A percentile compares a stretch with the other conserved stretches of the same genome.
phyloP scores from a whole-genome alignment of 495 filamentous ascomycete genomes.

The Daldinia concentrica region DNA sequence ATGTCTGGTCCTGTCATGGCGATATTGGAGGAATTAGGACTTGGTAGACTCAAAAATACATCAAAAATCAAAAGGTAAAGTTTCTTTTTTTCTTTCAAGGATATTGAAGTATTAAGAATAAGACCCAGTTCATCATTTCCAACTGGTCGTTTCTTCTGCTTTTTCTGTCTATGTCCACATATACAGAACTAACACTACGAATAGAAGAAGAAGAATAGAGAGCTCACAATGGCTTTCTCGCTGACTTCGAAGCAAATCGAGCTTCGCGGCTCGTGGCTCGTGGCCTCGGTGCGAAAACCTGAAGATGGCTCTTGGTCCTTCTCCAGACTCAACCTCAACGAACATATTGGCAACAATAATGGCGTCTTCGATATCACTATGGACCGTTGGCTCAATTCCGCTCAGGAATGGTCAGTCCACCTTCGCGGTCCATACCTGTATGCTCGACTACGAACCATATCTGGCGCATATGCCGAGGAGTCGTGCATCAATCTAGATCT shows the following conservation, averaged over 20 bases:
- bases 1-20: conserved; percentile 10
- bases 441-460: conserved; percentile 17
- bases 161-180: not conserved
- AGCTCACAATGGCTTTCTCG: conserved; percentile 33
- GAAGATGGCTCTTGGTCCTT: conserved; percentile 29
- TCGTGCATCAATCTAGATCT: conserved; percentile 32
- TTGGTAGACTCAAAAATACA: not conserved
- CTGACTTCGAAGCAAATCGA: conserved; percentile 33
- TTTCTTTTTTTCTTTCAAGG: too few relatives aligned
- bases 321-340: conserved; percentile 32
- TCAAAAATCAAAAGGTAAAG: conserved; percentile 4
- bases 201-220: not conserved
- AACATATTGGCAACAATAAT: conserved; percentile 35
- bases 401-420: conserved; percentile 29
- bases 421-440: conserved; percentile 22
- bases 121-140: not conserved
- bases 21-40: not conserved
- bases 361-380: conserved; percentile 26
- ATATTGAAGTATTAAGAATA: too few relatives aligned
- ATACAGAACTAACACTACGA: not conserved
- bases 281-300: conserved; percentile 22
- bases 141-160: not conserved
- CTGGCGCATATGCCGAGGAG: conserved; percentile 21
- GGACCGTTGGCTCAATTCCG: conserved; percentile 28
- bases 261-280: conserved; percentile 34